Evolutionary conservation across 306 rosid genomes (phyloP).

Genomic region (Malus sieversii): DNA sequence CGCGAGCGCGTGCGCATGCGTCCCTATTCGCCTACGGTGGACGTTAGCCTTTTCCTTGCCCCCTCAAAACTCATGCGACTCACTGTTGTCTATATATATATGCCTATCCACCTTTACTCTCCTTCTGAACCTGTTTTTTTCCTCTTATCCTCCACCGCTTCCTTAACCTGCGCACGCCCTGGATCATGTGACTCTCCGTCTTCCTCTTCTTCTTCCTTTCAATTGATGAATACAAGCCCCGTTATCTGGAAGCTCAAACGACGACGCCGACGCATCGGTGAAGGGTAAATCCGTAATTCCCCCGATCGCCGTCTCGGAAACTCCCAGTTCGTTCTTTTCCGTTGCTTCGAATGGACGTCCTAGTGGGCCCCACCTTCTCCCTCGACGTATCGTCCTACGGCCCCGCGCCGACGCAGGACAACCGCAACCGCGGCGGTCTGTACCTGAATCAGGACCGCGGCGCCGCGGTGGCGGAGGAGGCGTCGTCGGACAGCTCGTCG

Average conservation of each 20-base stretch:
- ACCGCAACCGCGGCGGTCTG: constrained; percentile 9
- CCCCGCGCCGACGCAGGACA: constrained; percentile 10
- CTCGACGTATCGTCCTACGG: constrained; percentile 44
- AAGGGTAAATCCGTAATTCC: constrained; percentile 26
- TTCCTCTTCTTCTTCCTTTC: neutral
- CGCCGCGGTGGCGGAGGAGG: constrained; percentile 1
- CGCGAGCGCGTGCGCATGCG: constrained; percentile 13
- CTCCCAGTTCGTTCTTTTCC: neutral
- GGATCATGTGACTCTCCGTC: neutral
- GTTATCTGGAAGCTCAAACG: constrained; percentile 35
- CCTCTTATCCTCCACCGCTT: neutral
- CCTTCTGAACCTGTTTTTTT: neutral
- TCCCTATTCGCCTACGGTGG: constrained; percentile 22
- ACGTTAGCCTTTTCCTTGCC: neutral
- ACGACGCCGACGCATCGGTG: constrained; percentile 51
- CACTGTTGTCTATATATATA: constrained; percentile 3
- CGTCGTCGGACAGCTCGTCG: constrained; percentile 43
- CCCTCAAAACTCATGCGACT: neutral
- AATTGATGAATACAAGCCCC: constrained; percentile 58
- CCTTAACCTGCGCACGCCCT: constrained; percentile 13
- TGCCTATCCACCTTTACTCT: neutral
- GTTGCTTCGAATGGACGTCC: constrained; percentile 49
- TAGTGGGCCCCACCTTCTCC: constrained; percentile 57
- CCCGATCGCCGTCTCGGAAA: neutral
- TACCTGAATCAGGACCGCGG: constrained; percentile 14